These are phyloP conservation scores for Cucumis melo DNA, from an alignment of 306 rosid species.

Conservation along the genomic window DNA sequence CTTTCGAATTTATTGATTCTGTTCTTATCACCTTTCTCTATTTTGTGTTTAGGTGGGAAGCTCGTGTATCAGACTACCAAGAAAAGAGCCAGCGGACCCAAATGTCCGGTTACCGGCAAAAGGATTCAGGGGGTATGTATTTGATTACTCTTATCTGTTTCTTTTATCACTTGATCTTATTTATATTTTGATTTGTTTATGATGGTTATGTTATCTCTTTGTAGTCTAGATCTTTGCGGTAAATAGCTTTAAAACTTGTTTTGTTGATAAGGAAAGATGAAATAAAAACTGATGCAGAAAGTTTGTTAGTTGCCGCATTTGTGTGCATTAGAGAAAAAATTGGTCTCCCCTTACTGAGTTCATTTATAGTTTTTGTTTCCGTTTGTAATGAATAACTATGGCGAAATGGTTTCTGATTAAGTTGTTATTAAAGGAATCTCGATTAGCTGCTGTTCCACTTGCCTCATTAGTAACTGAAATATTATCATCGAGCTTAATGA, in stretches of 20 bases:
- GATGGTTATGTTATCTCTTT: background rate
- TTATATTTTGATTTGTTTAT: background rate
- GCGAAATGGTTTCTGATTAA: too few relatives aligned
- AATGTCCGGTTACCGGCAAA: slow-evolving; percentile 7
- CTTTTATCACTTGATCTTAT: background rate
- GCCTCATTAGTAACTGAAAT: too few relatives aligned
- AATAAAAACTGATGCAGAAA: too few relatives aligned
- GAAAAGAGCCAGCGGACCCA: slow-evolving; percentile 1
- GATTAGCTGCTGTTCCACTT: too few relatives aligned
- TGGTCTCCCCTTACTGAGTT: background rate
- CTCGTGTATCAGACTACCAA: slow-evolving; percentile 9
- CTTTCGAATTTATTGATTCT: background rate
- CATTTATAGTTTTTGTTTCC: too few relatives aligned
- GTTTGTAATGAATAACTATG: too few relatives aligned
- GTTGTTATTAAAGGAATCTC: too few relatives aligned
- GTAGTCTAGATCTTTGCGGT: background rate
- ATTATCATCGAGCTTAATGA: too few relatives aligned
- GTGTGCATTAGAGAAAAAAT: background rate
- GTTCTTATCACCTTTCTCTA: background rate
- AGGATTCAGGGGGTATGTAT: slow-evolving; percentile 5
- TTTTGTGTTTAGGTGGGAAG: background rate
- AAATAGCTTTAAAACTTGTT: background rate
- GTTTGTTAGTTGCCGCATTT: background rate
- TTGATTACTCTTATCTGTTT: background rate
- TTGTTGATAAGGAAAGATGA: too few relatives aligned